Conservation (phyloP, 2,329 filamentous ascomycete genomes). For the Hymenoscyphus linearis region DNA sequence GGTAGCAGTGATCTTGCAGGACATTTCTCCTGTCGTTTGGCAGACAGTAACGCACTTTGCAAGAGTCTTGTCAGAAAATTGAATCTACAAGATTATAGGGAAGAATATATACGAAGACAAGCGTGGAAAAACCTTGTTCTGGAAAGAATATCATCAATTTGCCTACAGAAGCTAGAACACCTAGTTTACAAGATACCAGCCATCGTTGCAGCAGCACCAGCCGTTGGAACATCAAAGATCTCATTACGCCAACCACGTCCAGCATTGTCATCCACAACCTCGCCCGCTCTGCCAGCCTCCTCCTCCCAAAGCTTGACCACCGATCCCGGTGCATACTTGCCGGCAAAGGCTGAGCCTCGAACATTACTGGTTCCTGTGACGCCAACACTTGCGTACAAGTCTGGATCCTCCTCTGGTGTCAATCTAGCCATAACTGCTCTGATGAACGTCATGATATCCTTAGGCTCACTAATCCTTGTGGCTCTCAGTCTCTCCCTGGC, state of each 20-base stretch:
- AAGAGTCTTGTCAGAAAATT: not conserved
- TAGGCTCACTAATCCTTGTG: conserved; percentile 74
- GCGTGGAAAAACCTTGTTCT: not conserved
- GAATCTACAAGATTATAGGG: not conserved
- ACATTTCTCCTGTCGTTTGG: not conserved
- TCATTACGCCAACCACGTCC: conserved; percentile 70
- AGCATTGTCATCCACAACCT: conserved; percentile 68
- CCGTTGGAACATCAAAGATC: conserved; percentile 56
- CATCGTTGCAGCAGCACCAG: not conserved
- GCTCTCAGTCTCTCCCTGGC: conserved; percentile 82
- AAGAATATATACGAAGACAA: not conserved
- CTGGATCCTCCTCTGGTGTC: conserved; percentile 66
- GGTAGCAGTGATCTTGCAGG: not conserved
- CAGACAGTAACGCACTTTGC: not conserved
- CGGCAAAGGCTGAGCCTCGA: conserved; percentile 65
- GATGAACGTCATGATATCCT: conserved; percentile 76
- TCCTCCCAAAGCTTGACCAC: conserved; percentile 86
- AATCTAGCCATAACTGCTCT: conserved; percentile 75
- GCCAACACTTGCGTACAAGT: conserved; percentile 69
- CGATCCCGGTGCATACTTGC: conserved; percentile 83
- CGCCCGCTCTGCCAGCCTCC: conserved; percentile 63
- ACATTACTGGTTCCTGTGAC: conserved; percentile 51
- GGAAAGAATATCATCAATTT: not conserved
- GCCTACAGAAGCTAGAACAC: not conserved
- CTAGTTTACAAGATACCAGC: not conserved